A percentile compares a stretch with the other conserved stretches of the same genome.
Conservation (phyloP, 139 green algal species). For the Pedinophyceae sp. region DNA sequence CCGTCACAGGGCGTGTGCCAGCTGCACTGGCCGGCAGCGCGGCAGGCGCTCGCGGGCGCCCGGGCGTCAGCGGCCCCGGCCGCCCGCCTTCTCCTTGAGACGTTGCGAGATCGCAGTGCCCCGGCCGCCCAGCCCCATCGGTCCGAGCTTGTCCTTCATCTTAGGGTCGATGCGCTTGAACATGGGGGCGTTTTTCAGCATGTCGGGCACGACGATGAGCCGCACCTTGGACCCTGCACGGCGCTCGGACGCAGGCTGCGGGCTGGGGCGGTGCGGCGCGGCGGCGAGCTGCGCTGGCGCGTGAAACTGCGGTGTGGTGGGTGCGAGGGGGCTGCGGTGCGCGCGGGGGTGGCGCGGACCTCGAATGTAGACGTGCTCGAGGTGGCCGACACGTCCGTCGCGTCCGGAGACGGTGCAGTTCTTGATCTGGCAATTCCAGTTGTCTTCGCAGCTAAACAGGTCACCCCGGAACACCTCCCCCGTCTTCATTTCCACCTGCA, state of each 20-base stretch:
- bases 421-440: conserved; percentile 96
- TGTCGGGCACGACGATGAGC: conserved; percentile 94
- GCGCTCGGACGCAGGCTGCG: not conserved
- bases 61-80: too few relatives aligned
- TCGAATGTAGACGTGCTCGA: conserved; percentile 91
- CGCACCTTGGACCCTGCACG: conserved; percentile 10
- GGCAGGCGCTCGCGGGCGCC: too few relatives aligned
- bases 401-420: conserved; percentile 73
- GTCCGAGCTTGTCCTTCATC: not conserved
- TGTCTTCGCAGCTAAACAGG: conserved; percentile 89
- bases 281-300: too few relatives aligned
- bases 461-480: conserved; percentile 90
- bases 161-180: conserved; percentile 98
- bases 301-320: too few relatives aligned
- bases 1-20: too few relatives aligned
- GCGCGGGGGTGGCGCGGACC: too few relatives aligned
- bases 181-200: conserved; percentile 99
- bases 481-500: conserved; percentile 86
- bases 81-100: too few relatives aligned
- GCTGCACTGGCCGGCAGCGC: too few relatives aligned
- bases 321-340: too few relatives aligned
- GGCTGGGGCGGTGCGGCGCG: too few relatives aligned
- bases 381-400: conserved; percentile 50
- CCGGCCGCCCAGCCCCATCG: not conserved
- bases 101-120: too few relatives aligned